Conservation (phyloP, 192 early-diverging fungal species). For the Diversispora epigaea region DNA sequence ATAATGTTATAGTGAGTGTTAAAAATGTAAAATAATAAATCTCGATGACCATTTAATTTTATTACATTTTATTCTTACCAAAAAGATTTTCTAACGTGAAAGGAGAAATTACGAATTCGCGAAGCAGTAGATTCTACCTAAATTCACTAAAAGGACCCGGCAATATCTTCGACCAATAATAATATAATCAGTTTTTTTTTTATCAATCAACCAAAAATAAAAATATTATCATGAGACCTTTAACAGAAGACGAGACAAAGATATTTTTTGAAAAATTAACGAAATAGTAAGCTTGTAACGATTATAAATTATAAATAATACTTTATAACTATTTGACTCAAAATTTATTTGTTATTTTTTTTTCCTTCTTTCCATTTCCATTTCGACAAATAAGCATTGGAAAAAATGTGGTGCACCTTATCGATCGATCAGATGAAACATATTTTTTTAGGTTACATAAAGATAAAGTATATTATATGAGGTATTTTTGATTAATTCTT, state of each 20-base stretch:
- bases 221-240: constrained; percentile 76
- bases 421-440: constrained; percentile 93
- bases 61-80: too few relatives aligned
- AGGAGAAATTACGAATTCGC: too few relatives aligned
- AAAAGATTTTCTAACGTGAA: too few relatives aligned
- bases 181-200: background rate
- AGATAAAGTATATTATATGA: constrained; percentile 96
- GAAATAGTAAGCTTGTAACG: constrained; percentile 72
- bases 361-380: constrained; percentile 6
- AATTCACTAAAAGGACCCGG: background rate
- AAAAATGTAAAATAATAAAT: background rate
- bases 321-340: background rate
- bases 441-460: constrained; percentile 96
- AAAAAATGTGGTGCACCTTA: constrained; percentile 90
- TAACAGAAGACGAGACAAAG: constrained; percentile 97
- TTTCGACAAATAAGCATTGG: constrained; percentile 67
- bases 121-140: too few relatives aligned
- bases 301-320: background rate
- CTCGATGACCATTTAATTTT: too few relatives aligned
- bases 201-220: background rate
- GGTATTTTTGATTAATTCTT: constrained; percentile 44
- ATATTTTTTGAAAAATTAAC: constrained; percentile 97
- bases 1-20: background rate
- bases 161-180: background rate
- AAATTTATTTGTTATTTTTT: background rate